phyloP scores from a whole-genome alignment of 1,284 basidiomycete species.

The Thelephora terrestris region DNA sequence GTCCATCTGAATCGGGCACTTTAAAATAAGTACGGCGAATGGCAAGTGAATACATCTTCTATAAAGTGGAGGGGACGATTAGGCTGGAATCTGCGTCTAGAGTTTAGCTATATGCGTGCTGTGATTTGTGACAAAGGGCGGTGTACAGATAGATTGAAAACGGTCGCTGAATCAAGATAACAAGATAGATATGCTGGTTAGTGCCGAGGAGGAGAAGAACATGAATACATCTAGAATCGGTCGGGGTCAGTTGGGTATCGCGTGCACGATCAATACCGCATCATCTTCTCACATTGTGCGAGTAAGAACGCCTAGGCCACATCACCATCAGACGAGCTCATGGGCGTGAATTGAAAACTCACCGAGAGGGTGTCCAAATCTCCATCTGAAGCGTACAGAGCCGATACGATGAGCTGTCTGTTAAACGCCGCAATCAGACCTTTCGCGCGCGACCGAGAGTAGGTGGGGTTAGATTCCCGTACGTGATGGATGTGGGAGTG shows the following conservation, averaged over 20 bases:
- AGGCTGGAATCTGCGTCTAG: too few relatives aligned
- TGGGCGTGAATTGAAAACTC: conserved; percentile 7
- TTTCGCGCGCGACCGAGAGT: too few relatives aligned
- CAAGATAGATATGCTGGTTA: conserved; percentile 1
- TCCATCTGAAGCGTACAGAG: conserved; percentile 28
- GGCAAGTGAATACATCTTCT: too few relatives aligned
- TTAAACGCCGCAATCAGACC: not conserved
- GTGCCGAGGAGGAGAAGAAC: conserved; percentile 31
- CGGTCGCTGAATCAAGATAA: too few relatives aligned
- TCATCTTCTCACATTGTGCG: conserved; percentile 28
- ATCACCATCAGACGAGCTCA: not conserved
- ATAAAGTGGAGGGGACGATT: too few relatives aligned
- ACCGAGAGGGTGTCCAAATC: conserved; percentile 29
- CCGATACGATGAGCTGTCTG: conserved; percentile 31
- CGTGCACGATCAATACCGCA: not conserved
- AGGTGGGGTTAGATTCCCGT: conserved; percentile 7
- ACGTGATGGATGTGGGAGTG: conserved; percentile 29
- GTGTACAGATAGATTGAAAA: too few relatives aligned
- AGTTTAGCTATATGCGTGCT: too few relatives aligned
- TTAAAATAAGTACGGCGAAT: too few relatives aligned
- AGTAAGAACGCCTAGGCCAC: conserved; percentile 28
- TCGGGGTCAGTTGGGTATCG: not conserved
- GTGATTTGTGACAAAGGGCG: too few relatives aligned
- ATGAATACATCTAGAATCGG: conserved; percentile 24
- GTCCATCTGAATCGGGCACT: too few relatives aligned